Conservation (phyloP, 768 basidiomycete species). For the Naganishia kalamii region DNA sequence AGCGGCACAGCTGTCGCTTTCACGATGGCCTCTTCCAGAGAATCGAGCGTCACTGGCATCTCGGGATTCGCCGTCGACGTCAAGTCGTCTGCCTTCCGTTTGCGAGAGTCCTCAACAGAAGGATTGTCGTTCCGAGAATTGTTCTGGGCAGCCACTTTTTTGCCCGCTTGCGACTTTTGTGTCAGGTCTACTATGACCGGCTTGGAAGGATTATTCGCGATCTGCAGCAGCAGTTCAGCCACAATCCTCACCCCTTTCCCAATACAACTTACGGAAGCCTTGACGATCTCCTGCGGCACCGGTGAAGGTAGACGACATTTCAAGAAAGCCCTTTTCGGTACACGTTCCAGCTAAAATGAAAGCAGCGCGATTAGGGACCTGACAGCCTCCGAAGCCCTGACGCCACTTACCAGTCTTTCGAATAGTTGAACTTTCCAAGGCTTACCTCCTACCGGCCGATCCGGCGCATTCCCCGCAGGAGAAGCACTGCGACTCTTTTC, state of each 20-base stretch:
- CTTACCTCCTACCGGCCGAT: background rate
- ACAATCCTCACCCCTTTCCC: background rate
- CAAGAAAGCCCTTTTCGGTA: background rate
- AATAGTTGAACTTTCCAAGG: slow-evolving; percentile 2
- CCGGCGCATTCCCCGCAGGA: background rate
- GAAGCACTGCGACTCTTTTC: background rate
- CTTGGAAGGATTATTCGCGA: background rate
- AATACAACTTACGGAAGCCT: background rate
- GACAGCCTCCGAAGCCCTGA: too few relatives aligned
- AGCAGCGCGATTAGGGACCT: background rate
- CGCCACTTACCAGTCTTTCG: slow-evolving; percentile 1
- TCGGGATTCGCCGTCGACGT: background rate
- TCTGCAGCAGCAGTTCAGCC: background rate
- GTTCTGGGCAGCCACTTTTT: background rate
- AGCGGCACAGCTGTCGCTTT: background rate
- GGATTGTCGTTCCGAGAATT: background rate
- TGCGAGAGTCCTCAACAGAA: background rate
- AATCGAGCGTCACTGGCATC: background rate
- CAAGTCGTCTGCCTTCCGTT: background rate
- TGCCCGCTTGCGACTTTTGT: background rate
- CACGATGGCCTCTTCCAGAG: background rate
- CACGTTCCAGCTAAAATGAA: background rate
- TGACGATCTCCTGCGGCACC: background rate
- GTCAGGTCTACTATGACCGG: background rate
- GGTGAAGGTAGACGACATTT: background rate